These are phyloP conservation scores for Penicillium sumatraense DNA, from an alignment of 2,329 filamentous ascomycete species.

Conservation along the genomic window DNA sequence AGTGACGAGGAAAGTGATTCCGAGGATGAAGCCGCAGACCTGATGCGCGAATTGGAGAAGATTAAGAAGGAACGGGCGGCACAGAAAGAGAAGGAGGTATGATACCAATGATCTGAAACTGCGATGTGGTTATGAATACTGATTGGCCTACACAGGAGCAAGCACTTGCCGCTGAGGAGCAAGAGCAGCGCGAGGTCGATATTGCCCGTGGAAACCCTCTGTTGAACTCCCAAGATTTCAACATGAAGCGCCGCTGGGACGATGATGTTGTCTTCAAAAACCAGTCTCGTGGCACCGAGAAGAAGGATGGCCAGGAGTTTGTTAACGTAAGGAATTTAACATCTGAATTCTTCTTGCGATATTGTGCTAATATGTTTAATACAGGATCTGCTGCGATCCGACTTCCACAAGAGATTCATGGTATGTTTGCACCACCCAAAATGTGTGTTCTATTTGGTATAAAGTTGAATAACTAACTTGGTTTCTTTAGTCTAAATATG, in stretches of 20 bases:
- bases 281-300: constrained; percentile 91
- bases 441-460: background rate
- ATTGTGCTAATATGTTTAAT: constrained; percentile 22
- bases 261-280: constrained; percentile 99
- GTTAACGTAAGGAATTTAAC: constrained; percentile 73
- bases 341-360: constrained; percentile 6
- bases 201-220: constrained; percentile 93
- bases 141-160: constrained; percentile 62
- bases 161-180: constrained; percentile 77
- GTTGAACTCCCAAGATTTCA: constrained; percentile 85
- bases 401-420: constrained; percentile 99
- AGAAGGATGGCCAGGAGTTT: constrained; percentile 92
- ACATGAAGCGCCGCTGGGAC: constrained; percentile 86
- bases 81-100: constrained; percentile 74
- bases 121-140: constrained; percentile 10
- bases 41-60: constrained; percentile 91
- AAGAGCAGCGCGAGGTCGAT: constrained; percentile 82
- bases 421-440: constrained; percentile 43
- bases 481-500: constrained; percentile 51
- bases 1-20: constrained; percentile 70
- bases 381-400: constrained; percentile 84
- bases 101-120: constrained; percentile 3
- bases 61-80: constrained; percentile 86
- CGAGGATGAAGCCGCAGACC: constrained; percentile 81
- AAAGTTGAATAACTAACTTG: background rate